phyloP scores from a whole-genome alignment of 2,329 filamentous ascomycete species.

The Trichoderma sp. region DNA sequence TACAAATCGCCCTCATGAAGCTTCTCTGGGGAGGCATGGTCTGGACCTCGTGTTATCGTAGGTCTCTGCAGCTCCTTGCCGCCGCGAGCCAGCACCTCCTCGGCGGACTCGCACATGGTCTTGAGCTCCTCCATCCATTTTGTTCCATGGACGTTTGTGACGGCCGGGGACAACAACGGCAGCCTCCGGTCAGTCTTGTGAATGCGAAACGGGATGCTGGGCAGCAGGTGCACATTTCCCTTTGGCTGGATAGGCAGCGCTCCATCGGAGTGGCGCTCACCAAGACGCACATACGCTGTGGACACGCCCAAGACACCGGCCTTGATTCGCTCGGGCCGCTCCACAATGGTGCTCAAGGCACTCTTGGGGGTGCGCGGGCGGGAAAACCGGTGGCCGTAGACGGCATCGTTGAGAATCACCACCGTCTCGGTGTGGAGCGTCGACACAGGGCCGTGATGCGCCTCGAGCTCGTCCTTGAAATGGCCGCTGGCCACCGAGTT shows the following conservation, averaged over 20 bases:
- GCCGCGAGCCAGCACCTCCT: conserved; percentile 72
- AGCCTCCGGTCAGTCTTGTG: conserved; percentile 74
- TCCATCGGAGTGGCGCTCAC: conserved; percentile 74
- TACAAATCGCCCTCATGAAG: conserved; percentile 92
- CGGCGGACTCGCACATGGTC: conserved; percentile 79
- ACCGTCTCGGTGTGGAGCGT: conserved; percentile 61
- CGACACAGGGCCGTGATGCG: conserved; percentile 55
- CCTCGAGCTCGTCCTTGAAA: conserved; percentile 68
- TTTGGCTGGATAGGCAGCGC: conserved; percentile 66
- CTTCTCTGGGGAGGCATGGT: conserved; percentile 51
- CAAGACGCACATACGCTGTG: conserved; percentile 86
- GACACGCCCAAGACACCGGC: conserved; percentile 81
- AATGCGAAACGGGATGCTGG: conserved; percentile 77
- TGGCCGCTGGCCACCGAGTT: conserved; percentile 64
- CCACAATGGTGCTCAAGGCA: conserved; percentile 79
- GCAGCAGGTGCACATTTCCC: conserved; percentile 55
- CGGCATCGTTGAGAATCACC: conserved; percentile 88
- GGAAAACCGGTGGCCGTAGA: conserved; percentile 91
- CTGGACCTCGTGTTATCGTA: conserved; percentile 56
- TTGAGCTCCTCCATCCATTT: conserved; percentile 94
- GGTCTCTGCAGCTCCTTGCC: conserved; percentile 77
- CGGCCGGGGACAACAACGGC: conserved; percentile 70
- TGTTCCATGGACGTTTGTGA: conserved; percentile 86
- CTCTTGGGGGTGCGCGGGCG: conserved; percentile 74
- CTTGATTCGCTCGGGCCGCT: conserved; percentile 87